These are phyloP conservation scores for Mucor racemosus DNA, from an alignment of 371 early-diverging fungal species.

Conservation along the genomic window DNA sequence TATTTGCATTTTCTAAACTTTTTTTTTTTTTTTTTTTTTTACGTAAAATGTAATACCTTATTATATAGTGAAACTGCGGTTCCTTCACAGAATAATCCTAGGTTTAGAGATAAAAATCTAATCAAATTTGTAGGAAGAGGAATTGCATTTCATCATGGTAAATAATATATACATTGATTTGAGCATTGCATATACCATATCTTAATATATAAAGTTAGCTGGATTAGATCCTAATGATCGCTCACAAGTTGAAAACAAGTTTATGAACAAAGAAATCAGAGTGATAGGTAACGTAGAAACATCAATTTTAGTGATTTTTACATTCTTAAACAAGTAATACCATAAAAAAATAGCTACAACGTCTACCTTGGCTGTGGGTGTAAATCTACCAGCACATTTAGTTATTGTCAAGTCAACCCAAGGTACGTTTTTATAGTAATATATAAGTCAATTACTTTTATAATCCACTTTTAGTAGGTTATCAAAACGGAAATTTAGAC, in stretches of 20 bases:
- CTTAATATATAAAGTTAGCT: slow-evolving; percentile 31
- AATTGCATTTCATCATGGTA: slow-evolving; percentile 78
- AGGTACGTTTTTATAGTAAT: slow-evolving; percentile 25
- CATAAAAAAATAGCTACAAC: slow-evolving; percentile 65
- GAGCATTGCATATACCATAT: no score
- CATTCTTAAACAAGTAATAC: background rate
- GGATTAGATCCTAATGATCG: slow-evolving; percentile 73
- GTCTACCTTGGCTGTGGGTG: slow-evolving; percentile 92
- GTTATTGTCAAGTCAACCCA: slow-evolving; percentile 83
- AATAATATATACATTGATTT: background rate
- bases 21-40: background rate
- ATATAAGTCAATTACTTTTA: background rate
- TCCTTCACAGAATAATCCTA: background rate
- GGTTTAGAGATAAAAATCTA: slow-evolving; percentile 40
- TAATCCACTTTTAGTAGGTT: slow-evolving; percentile 42
- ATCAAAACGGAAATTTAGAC: slow-evolving; percentile 57
- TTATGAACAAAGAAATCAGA: slow-evolving; percentile 58
- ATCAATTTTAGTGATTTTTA: background rate
- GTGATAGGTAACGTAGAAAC: slow-evolving; percentile 62
- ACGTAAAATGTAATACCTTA: background rate
- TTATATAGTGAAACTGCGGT: background rate
- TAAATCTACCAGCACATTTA: slow-evolving; percentile 90
- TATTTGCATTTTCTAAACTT: no score
- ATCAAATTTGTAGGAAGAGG: slow-evolving; percentile 56
- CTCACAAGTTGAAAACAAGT: slow-evolving; percentile 66